Evolutionary conservation across 2,329 filamentous ascomycete species (phyloP), one percentile per base, ranked within the genome.

Genomic region (Xylariales sp.): DNA sequence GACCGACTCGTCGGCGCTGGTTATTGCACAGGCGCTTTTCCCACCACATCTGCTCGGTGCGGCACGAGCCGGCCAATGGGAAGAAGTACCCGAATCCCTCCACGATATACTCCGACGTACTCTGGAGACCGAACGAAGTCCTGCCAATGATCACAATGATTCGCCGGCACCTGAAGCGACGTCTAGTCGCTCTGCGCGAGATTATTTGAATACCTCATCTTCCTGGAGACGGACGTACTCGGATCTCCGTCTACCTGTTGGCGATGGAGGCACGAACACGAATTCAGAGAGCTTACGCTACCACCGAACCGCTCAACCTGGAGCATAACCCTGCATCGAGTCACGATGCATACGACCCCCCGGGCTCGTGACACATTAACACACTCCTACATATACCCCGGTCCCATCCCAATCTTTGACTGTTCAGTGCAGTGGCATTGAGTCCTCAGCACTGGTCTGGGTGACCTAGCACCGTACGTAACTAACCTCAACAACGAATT

Each of bases 31-130:
- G 41, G 44, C 63, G 15, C 57, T 75, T 12, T 68, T 78, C 48
- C 73, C 76, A 4, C 64, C 69, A 1, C 64, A 68, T 25, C 71
- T 80, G 61, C 58, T 81, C 12, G 69, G 63, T 40, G 72, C 74
- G 7, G 77, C 76, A n/a, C 67, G 76, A 45, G 65, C 68, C 6
- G 76, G 74, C 32, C 69, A 70, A 46, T 82, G 78, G 78, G 59
- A 70, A 28, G 71, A 78, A 18, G 71, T 82, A 10, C 78, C 78
- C 12, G 71, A 74, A 31, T 70, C 70, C 34, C 62, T 81, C 27
- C 76, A 74, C 46, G 66, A 67, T 36, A 63, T 76, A 48, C 66
- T 81, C 27, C 66, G 74, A 19, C 65, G 66, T 16, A 66, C 66
- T 7, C 54, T 78, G 12, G 65, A 67, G 29, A 57, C 57, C 7